A percentile compares a stretch with the other conserved stretches of the same genome.
phyloP scores from a whole-genome alignment of 2,329 filamentous ascomycete genomes.

The Bipolaris victoriae region DNA sequence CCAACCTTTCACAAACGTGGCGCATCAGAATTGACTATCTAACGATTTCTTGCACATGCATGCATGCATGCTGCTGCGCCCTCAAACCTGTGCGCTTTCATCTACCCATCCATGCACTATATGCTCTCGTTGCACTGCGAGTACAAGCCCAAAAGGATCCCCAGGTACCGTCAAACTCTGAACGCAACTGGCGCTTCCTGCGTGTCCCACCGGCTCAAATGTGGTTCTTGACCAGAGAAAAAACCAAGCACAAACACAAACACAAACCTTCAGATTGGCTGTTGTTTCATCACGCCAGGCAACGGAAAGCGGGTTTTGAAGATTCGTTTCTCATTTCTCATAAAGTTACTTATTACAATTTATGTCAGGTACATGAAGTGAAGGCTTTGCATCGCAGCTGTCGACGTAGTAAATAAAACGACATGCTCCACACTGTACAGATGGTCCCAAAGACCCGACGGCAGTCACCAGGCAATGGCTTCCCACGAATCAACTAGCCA shows the following conservation, averaged over 20 bases:
- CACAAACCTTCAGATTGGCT: background rate
- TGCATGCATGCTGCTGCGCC: background rate
- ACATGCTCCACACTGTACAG: conserved; percentile 30
- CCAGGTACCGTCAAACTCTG: background rate
- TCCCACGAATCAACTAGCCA: conserved; percentile 35
- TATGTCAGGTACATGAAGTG: conserved; percentile 16
- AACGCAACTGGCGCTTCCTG: background rate
- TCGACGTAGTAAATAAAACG: conserved; percentile 12
- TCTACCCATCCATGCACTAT: background rate
- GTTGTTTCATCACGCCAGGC: background rate
- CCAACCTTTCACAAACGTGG: background rate
- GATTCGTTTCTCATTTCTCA: conserved; percentile 18
- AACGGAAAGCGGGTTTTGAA: conserved; percentile 1
- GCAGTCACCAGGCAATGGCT: conserved; percentile 22
- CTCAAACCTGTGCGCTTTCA: background rate
- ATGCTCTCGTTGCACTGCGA: background rate
- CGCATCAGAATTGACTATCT: background rate
- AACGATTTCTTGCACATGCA: background rate
- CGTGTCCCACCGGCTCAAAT: background rate
- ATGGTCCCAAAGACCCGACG: conserved; percentile 18
- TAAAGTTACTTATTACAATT: conserved; percentile 27
- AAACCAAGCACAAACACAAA: background rate
- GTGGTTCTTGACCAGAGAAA: background rate
- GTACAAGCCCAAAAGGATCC: background rate
- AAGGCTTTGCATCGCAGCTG: conserved; percentile 24